A percentile compares a stretch with the other conserved stretches of the same genome.
Conservation (phyloP, 257 asterid genomes). For the Salvia rosmarinus region DNA sequence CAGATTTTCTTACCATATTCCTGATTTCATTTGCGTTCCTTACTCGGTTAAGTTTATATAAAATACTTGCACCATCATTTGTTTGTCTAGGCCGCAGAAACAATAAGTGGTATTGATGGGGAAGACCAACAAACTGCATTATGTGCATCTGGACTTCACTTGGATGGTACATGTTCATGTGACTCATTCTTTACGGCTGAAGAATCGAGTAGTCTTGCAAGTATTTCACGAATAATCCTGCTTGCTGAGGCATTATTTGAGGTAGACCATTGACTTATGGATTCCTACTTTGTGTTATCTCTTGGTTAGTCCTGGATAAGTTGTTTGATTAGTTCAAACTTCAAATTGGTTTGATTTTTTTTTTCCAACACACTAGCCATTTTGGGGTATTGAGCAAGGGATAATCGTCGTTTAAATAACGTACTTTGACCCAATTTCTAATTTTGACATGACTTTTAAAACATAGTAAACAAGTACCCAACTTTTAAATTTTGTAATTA, state of each 20-base stretch:
- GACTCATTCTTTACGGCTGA: constrained; percentile 66
- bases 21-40: too few relatives aligned
- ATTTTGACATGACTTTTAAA: too few relatives aligned
- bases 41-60: too few relatives aligned
- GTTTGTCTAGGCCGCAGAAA: constrained; percentile 53
- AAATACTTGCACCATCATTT: constrained; percentile 9
- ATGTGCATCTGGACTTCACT: constrained; percentile 83
- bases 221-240: constrained; percentile 77
- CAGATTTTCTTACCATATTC: too few relatives aligned
- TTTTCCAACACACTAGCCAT: not conserved
- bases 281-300: not conserved
- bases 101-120: constrained; percentile 42
- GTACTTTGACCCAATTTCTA: too few relatives aligned
- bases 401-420: too few relatives aligned
- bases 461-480: too few relatives aligned
- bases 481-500: too few relatives aligned
- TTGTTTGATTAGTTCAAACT: constrained; percentile 23
- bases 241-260: constrained; percentile 90
- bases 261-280: constrained; percentile 47
- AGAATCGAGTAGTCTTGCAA: constrained; percentile 70
- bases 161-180: constrained; percentile 78
- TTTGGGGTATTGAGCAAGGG: not conserved
- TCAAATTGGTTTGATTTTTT: constrained; percentile 6
- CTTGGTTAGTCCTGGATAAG: too few relatives aligned
- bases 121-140: constrained; percentile 44